These are phyloP conservation scores for Neospermospora avenae DNA, from an alignment of 2,329 filamentous ascomycete species.

Conservation along the genomic window DNA sequence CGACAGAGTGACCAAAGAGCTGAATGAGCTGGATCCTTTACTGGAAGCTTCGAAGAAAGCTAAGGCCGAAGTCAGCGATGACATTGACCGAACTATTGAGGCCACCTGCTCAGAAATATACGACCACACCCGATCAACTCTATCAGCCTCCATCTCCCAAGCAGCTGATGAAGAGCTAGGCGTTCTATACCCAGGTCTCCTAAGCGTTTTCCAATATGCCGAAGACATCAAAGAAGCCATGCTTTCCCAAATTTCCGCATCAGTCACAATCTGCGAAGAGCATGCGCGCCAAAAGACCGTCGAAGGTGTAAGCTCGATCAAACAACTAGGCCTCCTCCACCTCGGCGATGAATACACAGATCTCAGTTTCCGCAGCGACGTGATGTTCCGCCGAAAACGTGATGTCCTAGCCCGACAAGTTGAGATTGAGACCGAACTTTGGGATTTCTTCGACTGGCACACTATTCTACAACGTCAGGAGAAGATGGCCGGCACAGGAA, in stretches of 20 bases:
- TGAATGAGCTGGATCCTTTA: slow-evolving; percentile 78
- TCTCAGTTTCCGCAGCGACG: slow-evolving; percentile 82
- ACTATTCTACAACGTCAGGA: slow-evolving; percentile 86
- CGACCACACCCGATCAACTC: slow-evolving; percentile 70
- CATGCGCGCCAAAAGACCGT: slow-evolving; percentile 77
- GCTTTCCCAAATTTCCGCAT: slow-evolving; percentile 78
- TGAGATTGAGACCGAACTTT: slow-evolving; percentile 81
- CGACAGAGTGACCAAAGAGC: slow-evolving; percentile 74
- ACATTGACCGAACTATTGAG: slow-evolving; percentile 79
- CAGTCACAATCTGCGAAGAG: slow-evolving; percentile 78
- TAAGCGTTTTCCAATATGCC: slow-evolving; percentile 84
- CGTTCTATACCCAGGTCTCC: slow-evolving; percentile 81
- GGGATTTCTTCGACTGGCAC: slow-evolving; percentile 89
- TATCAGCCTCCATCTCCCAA: slow-evolving; percentile 71
- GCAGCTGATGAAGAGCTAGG: slow-evolving; percentile 76
- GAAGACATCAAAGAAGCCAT: slow-evolving; percentile 92
- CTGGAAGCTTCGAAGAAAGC: slow-evolving; percentile 82
- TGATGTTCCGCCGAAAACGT: slow-evolving; percentile 87
- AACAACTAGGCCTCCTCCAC: slow-evolving; percentile 82
- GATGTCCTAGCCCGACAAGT: slow-evolving; percentile 82
- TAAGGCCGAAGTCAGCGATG: slow-evolving; percentile 71
- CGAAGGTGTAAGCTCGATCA: slow-evolving; percentile 79
- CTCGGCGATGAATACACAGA: slow-evolving; percentile 84
- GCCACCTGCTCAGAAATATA: slow-evolving; percentile 84
- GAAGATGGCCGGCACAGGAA: slow-evolving; percentile 88